Evolutionary conservation across 2,329 filamentous ascomycete species (phyloP), one percentile per base, ranked within the genome.

Genomic region (Fusarium sacchari): DNA sequence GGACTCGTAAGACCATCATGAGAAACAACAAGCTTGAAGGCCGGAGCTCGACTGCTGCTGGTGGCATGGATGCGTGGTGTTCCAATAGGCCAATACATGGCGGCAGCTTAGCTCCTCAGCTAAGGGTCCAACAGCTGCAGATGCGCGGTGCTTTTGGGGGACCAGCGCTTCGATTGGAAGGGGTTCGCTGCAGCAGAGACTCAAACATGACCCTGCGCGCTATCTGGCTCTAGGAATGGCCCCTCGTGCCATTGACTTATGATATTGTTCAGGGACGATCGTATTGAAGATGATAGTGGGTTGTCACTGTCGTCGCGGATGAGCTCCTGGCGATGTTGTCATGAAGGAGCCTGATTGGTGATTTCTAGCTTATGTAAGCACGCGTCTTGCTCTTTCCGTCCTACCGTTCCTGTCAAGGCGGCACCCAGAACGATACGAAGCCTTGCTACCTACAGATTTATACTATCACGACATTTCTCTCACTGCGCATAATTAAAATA

Each of bases 51-150:
- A 79, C 88, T 89, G 84, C 90, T 93, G 84, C 88, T 93, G 77
- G 93, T 93, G 80, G 93, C 92, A 86, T 94, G 96, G 82, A 95
- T 91, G 82, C 92, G 91, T 80, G 94, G 93, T 81, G 93, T 93
- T 82, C 93, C 94, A 82, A 95, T 90, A 80, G 94, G 94, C 94
- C 94, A 97, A 88, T 97, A 97, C 94, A 96, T 97, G 87, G 85
- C 86, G 80, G 66, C 70, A 68, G 74, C 71, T 72, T 74, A 74
- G 71, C 76, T 74, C 75, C 72, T 76, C 74, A 77, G 75, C 72
- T 69, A 67, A 67, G 64, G 70, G 71, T 46, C 68, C 65, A 53
- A 52, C 44, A 64, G 59, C 32, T 64, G 58, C 64, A 59, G 71
- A 59, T 72, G 62, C 66, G 76, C 69, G 63, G 68, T 71, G 59